Conservation (phyloP, 23 red algal genomes). For the Gracilaria caudata region DNA sequence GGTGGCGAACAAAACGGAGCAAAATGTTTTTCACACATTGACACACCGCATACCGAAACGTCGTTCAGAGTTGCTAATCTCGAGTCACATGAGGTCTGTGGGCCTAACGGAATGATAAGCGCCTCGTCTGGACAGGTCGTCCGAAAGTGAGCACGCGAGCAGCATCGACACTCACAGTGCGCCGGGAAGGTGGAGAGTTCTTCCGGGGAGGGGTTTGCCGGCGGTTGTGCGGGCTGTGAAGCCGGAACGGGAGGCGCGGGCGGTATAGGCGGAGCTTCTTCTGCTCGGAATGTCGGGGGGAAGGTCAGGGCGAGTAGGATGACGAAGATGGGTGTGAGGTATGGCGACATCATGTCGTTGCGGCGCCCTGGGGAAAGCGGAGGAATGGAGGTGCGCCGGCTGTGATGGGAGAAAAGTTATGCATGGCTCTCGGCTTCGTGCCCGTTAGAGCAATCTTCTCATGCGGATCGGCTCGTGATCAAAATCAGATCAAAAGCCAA, state of each 20-base stretch:
- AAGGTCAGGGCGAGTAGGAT: not conserved
- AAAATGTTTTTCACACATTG: conserved; percentile 14
- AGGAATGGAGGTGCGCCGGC: not conserved
- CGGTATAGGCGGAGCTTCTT: not conserved
- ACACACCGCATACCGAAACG: conserved; percentile 12
- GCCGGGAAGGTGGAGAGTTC: conserved; percentile 3
- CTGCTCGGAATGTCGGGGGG: not conserved
- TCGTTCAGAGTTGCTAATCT: not conserved
- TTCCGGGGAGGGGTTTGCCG: not conserved
- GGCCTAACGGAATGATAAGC: not conserved
- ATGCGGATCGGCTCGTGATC: not conserved
- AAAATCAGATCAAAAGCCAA: not conserved
- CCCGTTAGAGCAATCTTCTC: too few species aligned
- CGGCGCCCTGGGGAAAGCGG: not conserved
- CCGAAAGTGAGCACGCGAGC: conserved; percentile 28
- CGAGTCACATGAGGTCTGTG: not conserved
- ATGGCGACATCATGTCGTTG: not conserved
- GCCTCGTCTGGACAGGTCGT: not conserved
- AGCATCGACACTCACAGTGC: conserved; percentile 23
- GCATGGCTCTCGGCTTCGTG: too few species aligned
- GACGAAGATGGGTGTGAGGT: not conserved
- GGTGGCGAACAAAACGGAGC: not conserved
- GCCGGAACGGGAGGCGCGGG: not conserved
- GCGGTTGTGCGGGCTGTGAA: not conserved
- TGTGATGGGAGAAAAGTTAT: too few species aligned